Evolutionary conservation across 2,329 filamentous ascomycete genomes (phyloP), one percentile per base, ranked within the genome.

Genomic region (Penicillium sp.): DNA sequence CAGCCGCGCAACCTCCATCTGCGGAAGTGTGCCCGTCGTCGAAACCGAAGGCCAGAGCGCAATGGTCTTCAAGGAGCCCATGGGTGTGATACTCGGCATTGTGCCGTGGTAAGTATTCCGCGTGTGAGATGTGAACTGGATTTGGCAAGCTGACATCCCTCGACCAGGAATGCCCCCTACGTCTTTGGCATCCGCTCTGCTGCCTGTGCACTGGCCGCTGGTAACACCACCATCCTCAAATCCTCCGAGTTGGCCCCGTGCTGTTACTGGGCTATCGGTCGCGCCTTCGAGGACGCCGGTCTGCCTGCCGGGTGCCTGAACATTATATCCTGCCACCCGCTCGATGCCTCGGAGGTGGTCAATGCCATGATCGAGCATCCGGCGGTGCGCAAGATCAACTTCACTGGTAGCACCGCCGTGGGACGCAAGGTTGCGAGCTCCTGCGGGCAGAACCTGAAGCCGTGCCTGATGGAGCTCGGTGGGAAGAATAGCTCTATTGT

Each of bases 401-500:
- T 89, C 53, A 89, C 86, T 0, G 86, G 86, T 7, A 83, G 78
- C 51, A 86, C 84, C 0, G 69, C 71, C 0, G 78, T 87, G 0
- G 86, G 86, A 4, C 76, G 79, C 33, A 79, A 87, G 58, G 80
- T 93, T 41, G 83, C 79, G 10, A 71, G 73, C 13, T 69, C 77
- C 14, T 84, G 84, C 0, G 87, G 83, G 13, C 76, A 83, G 57
- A 69, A 83, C 47, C 71, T 93, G 28, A 94, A 93, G 71, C 87
- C 86, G 0, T 77, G 84, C 2, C 68, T 93, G 2, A 77, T 93
- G 63, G 88, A 94, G 63, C 72, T 94, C 1, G 88, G 88, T 4
- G 87, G 87, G 27, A 94, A 94, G 65, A 84, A 85, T 1, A 80
- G 80, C 1, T 80, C 84, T 1, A 86, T 94, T 48, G 81, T 94